A percentile compares a stretch with the other conserved stretches of the same genome.
Conservation (phyloP, 2,329 filamentous ascomycete species). For the Lachnellula willkommii region DNA sequence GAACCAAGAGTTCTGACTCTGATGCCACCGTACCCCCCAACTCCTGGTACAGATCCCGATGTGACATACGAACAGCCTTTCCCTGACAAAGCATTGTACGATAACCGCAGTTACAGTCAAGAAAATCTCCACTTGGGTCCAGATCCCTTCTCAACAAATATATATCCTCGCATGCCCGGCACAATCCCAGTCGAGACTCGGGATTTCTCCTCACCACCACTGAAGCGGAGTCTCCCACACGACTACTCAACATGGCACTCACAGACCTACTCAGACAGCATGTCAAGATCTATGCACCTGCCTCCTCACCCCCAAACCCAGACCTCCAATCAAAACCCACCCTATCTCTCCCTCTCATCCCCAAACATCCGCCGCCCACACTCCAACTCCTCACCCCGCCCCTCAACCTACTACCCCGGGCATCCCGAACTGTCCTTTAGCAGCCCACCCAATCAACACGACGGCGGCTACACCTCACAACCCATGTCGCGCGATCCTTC, state of each 20-base stretch:
- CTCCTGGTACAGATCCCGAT: slow-evolving; percentile 6
- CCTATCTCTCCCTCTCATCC: slow-evolving; percentile 17
- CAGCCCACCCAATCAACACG: slow-evolving; percentile 6
- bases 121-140: slow-evolving; percentile 10
- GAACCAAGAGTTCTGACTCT: slow-evolving; percentile 3
- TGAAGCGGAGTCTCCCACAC: slow-evolving; percentile 12
- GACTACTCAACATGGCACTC: slow-evolving; percentile 16
- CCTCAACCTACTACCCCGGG: slow-evolving; percentile 20
- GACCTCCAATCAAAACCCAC: slow-evolving; percentile 4
- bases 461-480: slow-evolving; percentile 43
- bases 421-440: slow-evolving; percentile 42
- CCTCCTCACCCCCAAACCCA: not conserved
- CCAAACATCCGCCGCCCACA: slow-evolving; percentile 10
- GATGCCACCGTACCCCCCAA: slow-evolving; percentile 15
- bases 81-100: slow-evolving; percentile 4
- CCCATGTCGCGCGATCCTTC: slow-evolving; percentile 46
- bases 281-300: slow-evolving; percentile 3
- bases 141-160: slow-evolving; percentile 9
- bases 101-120: slow-evolving; percentile 9
- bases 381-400: slow-evolving; percentile 12
- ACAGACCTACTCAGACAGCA: slow-evolving; percentile 14
- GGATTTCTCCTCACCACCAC: not conserved
- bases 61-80: slow-evolving; percentile 9
- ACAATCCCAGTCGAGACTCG: slow-evolving; percentile 20
- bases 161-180: slow-evolving; percentile 23